These are phyloP conservation scores for Cryptococcus depauperatus DNA, from an alignment of 1,284 basidiomycete genomes.

Conservation along the genomic window DNA sequence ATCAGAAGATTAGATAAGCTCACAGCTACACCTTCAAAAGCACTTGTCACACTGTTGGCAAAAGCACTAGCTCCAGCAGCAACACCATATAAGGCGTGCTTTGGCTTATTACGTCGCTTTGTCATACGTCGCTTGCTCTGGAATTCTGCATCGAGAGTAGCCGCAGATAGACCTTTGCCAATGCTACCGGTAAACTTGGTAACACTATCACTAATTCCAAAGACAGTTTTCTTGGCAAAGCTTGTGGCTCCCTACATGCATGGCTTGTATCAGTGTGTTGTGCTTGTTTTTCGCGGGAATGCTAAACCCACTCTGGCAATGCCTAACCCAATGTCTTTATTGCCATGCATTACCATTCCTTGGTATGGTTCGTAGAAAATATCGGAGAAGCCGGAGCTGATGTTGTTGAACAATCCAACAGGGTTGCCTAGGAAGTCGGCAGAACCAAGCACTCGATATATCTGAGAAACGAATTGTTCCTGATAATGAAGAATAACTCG, in stretches of 20 bases:
- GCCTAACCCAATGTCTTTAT: conserved; percentile 90
- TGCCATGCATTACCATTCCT: conserved; percentile 94
- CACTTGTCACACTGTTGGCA: conserved; percentile 87
- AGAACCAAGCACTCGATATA: conserved; percentile 92
- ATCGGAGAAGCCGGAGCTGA: conserved; percentile 96
- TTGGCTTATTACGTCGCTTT: conserved; percentile 85
- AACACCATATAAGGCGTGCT: conserved; percentile 95
- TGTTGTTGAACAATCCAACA: conserved; percentile 95
- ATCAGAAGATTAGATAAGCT: conserved; percentile 25
- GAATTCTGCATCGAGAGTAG: conserved; percentile 93
- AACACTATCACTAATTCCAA: conserved; percentile 89
- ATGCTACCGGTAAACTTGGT: conserved; percentile 96
- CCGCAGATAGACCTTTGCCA: conserved; percentile 93
- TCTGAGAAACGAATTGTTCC: conserved; percentile 85
- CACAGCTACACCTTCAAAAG: conserved; percentile 90
- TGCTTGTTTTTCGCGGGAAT: no score
- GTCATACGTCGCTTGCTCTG: conserved; percentile 81
- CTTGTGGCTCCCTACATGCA: conserved; percentile 95
- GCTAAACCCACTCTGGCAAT: conserved; percentile 69
- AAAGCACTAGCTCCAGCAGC: conserved; percentile 89
- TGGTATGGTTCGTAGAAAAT: conserved; percentile 99
- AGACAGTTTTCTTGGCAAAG: conserved; percentile 98
- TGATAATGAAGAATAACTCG: conserved; percentile 89
- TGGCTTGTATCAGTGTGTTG: no score
- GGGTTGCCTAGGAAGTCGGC: conserved; percentile 80